A percentile compares a stretch with the other conserved stretches of the same genome.
Evolutionary conservation across 2,329 filamentous ascomycete species (phyloP).

Genomic region (Pyrenophora graminea): DNA sequence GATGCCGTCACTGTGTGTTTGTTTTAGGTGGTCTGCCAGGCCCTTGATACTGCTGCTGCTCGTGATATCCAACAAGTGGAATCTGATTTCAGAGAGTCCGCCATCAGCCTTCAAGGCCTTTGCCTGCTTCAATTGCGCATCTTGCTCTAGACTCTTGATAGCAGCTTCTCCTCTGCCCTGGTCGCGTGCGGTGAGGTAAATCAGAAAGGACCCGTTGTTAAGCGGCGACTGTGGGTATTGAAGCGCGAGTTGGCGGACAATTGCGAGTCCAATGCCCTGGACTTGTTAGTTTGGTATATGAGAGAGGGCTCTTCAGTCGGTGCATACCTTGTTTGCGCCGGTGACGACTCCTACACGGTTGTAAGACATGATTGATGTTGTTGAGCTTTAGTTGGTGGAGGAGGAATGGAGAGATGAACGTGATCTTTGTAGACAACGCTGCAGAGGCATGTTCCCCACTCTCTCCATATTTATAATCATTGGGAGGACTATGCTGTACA

Average conservation of each 20-base stretch:
- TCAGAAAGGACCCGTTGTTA: conserved; percentile 54
- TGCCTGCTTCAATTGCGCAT: conserved; percentile 52
- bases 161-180: conserved; percentile 54
- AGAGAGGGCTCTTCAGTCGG: neutral
- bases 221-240: conserved; percentile 57
- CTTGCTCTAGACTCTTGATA: conserved; percentile 49
- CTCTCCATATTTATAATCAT: conserved; percentile 6
- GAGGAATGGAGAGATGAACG: neutral
- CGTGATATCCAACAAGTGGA: conserved; percentile 55
- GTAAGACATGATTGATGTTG: conserved; percentile 31
- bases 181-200: conserved; percentile 60
- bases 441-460: neutral
- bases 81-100: conserved; percentile 52
- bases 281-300: conserved; percentile 7
- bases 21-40: conserved; percentile 50
- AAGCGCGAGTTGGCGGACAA: conserved; percentile 59
- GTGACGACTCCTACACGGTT: conserved; percentile 57
- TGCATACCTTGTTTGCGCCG: conserved; percentile 56
- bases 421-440: neutral
- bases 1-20: conserved; percentile 54
- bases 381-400: neutral
- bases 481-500: neutral
- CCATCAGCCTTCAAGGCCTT: conserved; percentile 49
- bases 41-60: conserved; percentile 50
- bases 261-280: conserved; percentile 53